phyloP scores from a whole-genome alignment of 225 moss, liverwort and hornwort genomes.

The Anthoceros angustus region DNA sequence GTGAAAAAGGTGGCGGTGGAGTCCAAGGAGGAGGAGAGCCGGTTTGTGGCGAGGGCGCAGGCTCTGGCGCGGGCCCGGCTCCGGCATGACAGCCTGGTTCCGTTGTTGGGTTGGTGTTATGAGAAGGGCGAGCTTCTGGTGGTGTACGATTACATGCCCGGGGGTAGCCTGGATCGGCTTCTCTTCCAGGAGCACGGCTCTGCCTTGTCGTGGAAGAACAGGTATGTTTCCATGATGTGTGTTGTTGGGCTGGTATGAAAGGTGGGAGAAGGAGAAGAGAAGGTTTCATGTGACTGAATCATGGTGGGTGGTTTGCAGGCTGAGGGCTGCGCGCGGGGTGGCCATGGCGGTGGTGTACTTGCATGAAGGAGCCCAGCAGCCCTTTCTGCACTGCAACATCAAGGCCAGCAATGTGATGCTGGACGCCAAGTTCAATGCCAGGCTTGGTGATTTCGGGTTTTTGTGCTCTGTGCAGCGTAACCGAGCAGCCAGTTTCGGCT shows the following conservation, averaged over 20 bases:
- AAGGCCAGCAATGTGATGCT: constrained; percentile 6
- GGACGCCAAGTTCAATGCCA: constrained; percentile 5
- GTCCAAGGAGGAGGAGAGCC: background rate
- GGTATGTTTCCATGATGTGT: background rate
- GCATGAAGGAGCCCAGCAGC: background rate
- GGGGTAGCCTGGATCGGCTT: constrained; percentile 4
- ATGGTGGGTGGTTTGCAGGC: constrained; percentile 7
- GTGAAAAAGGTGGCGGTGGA: background rate
- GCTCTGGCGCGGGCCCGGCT: background rate
- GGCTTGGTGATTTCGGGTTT: background rate
- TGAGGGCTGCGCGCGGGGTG: constrained; percentile 11
- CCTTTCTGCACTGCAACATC: background rate
- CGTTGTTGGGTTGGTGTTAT: constrained; percentile 3
- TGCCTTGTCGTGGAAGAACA: background rate
- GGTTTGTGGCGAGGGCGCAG: background rate
- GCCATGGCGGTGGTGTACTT: background rate
- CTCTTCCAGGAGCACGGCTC: background rate
- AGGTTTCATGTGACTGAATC: background rate
- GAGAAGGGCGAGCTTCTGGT: constrained; percentile 4
- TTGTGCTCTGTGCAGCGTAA: background rate
- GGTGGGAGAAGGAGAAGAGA: too few species aligned
- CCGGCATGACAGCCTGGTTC: background rate
- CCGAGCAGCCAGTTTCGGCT: background rate
- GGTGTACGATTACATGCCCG: constrained; percentile 6
- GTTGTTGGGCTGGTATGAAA: background rate